Base-by-base conservation (phyloP, 2,329 filamentous ascomycete genomes). In the Paracoccidioides brasiliensis region DNA sequence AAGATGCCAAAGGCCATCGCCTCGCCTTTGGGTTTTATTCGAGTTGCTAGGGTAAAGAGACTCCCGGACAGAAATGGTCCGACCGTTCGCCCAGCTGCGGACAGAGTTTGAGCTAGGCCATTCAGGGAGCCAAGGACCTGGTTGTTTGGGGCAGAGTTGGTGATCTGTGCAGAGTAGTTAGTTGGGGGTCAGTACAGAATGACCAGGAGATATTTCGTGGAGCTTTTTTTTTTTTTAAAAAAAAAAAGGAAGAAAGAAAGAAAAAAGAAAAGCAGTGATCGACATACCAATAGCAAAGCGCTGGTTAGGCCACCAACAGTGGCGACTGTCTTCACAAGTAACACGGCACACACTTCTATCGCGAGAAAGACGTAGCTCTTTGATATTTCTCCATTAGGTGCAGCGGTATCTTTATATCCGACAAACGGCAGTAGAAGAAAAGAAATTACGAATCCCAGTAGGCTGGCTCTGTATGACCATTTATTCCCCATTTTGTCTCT, bases 341-440 rank as follows among this genome's bases (percentile, higher is more conserved):
- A 73, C 0, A 94, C 82, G 12, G 82, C 67, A 0, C 86, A 89
- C n/a, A 97, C 72, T 68, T 97, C 89, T 3, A 81, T 66, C 71
- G 90, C 95, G 30, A 97, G 71, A 80, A 86, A 87, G 0, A 76
- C 71, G 49, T 82, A 83, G 40, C 85, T 84, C 4, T 73, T 78
- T 0, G 80, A 80, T 5, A 85, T 62, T 0, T 70, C 62, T 0
- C 82, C 82, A 48, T 83, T 75, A 1, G 73, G 73, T 2, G 78
- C 75, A 3, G 75, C 66, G 14, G 79, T 77, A 55, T 85, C 79
- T 57, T 83, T 79, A 64, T 95, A 90, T 0, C 90, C 88, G 28
- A 96, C 83, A 75, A 86, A 95, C 0, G 93, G 93, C 83, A 95
- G 95, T 41, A 93, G 70, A 3, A 88, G 70, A 76, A 96, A 95